A percentile compares a stretch with the other conserved stretches of the same genome.
phyloP scores from a whole-genome alignment of 2,329 filamentous ascomycete species.

The Epichloe amarillans region DNA sequence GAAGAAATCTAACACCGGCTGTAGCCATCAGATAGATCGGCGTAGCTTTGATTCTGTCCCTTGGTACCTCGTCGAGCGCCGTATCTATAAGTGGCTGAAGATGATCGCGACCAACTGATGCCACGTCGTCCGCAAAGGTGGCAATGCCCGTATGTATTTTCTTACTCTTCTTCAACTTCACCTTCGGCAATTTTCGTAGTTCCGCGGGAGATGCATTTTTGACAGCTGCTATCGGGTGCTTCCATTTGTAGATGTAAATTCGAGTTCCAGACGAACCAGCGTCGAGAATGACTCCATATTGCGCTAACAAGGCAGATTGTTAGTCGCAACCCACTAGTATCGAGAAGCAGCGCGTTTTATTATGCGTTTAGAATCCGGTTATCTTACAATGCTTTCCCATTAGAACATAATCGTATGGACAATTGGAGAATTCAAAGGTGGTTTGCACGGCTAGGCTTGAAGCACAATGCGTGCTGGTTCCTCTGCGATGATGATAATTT shows the following conservation, averaged over 20 bases:
- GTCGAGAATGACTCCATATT: slow-evolving; percentile 92
- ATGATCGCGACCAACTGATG: slow-evolving; percentile 68
- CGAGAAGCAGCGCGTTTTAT: background rate
- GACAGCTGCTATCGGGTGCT: slow-evolving; percentile 54
- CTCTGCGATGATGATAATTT: background rate
- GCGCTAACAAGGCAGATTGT: slow-evolving; percentile 25
- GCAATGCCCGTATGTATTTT: slow-evolving; percentile 93
- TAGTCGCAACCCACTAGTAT: background rate
- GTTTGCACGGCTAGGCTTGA: background rate
- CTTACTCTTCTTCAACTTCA: slow-evolving; percentile 78
- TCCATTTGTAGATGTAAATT: slow-evolving; percentile 89
- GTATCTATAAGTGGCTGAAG: slow-evolving; percentile 68
- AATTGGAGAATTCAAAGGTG: background rate
- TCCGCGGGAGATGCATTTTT: slow-evolving; percentile 31
- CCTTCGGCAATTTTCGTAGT: slow-evolving; percentile 56
- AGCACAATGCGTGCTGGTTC: background rate
- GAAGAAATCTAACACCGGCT: slow-evolving; percentile 82
- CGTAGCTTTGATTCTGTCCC: slow-evolving; percentile 64
- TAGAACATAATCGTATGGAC: background rate
- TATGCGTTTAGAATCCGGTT: background rate
- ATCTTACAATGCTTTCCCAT: slow-evolving; percentile 19
- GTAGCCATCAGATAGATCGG: slow-evolving; percentile 93
- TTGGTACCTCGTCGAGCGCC: slow-evolving; percentile 65
- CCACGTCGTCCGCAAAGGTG: slow-evolving; percentile 67
- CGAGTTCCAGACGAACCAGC: slow-evolving; percentile 95